Percentiles rank a stretch among this genome's conserved stretches.
These are phyloP conservation scores for Pseudomicrostroma phylloplanum DNA, from an alignment of 1,284 basidiomycete genomes.

Conservation along the genomic window DNA sequence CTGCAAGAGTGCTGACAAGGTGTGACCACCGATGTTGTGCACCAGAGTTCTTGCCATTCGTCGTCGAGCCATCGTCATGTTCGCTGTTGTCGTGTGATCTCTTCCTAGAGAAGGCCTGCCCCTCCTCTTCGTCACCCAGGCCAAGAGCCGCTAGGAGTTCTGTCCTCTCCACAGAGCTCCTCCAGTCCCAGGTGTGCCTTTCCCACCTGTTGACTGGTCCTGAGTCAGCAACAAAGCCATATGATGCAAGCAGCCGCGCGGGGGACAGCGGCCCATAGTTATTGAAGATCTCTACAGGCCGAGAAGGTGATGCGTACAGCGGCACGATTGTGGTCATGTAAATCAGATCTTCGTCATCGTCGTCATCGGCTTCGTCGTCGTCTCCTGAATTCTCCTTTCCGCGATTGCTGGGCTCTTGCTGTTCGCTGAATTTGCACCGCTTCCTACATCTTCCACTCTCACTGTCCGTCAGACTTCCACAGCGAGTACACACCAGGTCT, in stretches of 20 bases:
- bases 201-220: slow-evolving; percentile 31
- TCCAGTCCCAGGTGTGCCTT: slow-evolving; percentile 28
- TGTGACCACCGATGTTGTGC: background rate
- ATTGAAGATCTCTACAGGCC: slow-evolving; percentile 29
- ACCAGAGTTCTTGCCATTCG: background rate
- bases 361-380: background rate
- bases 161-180: slow-evolving; percentile 18
- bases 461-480: slow-evolving; percentile 18
- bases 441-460: background rate
- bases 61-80: background rate
- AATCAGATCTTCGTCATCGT: slow-evolving; percentile 20
- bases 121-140: background rate
- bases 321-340: slow-evolving; percentile 27
- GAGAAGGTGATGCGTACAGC: slow-evolving; percentile 4
- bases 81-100: background rate
- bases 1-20: too few relatives aligned
- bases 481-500: slow-evolving; percentile 36
- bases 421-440: background rate
- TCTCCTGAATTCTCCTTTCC: background rate
- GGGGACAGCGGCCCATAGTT: slow-evolving; percentile 41
- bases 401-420: background rate
- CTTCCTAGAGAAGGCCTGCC: background rate
- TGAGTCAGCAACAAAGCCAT: slow-evolving; percentile 40
- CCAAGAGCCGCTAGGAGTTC: slow-evolving; percentile 13
- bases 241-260: slow-evolving; percentile 31